A percentile compares a stretch with the other conserved stretches of the same genome.
Evolutionary conservation across 2,329 filamentous ascomycete species (phyloP).

Genomic region (Sphaerulina populicola): DNA sequence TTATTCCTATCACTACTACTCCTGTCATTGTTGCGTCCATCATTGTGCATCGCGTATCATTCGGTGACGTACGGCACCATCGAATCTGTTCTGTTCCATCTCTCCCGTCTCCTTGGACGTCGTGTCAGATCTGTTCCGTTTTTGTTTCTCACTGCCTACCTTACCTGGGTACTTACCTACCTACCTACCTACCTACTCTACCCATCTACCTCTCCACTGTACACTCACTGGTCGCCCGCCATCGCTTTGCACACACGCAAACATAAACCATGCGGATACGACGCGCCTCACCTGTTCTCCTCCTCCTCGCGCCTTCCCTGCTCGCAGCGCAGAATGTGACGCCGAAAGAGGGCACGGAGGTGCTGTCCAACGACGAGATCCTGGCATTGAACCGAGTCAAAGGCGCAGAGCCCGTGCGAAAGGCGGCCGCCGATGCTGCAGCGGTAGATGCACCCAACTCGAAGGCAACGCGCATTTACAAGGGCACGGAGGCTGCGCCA

Average conservation of each 20-base stretch:
- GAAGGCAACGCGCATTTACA: slow-evolving; percentile 29
- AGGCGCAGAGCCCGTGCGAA: slow-evolving; percentile 2
- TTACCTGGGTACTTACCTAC: too few relatives aligned
- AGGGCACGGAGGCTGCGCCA: slow-evolving; percentile 68
- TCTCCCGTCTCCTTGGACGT: too few relatives aligned
- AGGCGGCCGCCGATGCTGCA: slow-evolving; percentile 17
- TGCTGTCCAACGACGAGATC: slow-evolving; percentile 25
- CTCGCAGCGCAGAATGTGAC: slow-evolving; percentile 39
- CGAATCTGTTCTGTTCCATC: too few relatives aligned
- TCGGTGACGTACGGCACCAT: too few relatives aligned
- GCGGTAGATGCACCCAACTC: slow-evolving; percentile 19
- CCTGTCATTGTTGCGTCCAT: background rate
- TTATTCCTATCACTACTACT: background rate
- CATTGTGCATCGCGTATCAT: too few relatives aligned
- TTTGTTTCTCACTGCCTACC: too few relatives aligned
- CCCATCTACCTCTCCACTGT: too few relatives aligned
- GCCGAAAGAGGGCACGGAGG: slow-evolving; percentile 12
- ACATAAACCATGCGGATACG: slow-evolving; percentile 50
- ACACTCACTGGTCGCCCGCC: too few relatives aligned
- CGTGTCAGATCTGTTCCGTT: too few relatives aligned
- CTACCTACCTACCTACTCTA: too few relatives aligned
- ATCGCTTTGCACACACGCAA: background rate
- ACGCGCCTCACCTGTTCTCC: slow-evolving; percentile 41
- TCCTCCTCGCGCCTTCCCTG: slow-evolving; percentile 52
- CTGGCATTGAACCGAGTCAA: slow-evolving; percentile 21